These are phyloP conservation scores for Juncus inflexus DNA, from an alignment of 176 grass and related monocot species.

Conservation along the genomic window DNA sequence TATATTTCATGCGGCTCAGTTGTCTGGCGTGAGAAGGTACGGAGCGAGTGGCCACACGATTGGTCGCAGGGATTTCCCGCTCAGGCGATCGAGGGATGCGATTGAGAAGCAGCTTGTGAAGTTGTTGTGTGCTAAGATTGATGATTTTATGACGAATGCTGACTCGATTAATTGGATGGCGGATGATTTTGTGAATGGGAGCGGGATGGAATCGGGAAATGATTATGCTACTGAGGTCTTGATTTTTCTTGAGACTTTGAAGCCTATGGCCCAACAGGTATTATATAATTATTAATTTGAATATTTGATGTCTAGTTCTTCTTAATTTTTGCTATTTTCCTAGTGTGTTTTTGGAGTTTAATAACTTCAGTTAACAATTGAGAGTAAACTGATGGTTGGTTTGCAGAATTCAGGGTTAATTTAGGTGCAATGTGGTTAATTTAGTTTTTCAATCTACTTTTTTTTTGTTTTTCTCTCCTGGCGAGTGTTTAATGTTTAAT, in stretches of 20 bases:
- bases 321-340: no score
- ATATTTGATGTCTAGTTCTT: no score
- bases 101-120: conserved; percentile 58
- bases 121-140: conserved; percentile 56
- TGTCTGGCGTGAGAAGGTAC: conserved; percentile 60
- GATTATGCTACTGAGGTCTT: conserved; percentile 89
- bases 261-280: conserved; percentile 79
- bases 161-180: conserved; percentile 86
- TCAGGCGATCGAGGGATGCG: conserved; percentile 69
- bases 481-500: no score
- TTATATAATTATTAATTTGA: conserved; percentile 7
- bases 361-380: no score
- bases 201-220: conserved; percentile 66
- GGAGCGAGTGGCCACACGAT: conserved; percentile 48
- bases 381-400: no score
- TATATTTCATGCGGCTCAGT: conserved; percentile 75
- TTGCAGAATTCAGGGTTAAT: no score
- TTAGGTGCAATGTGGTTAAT: no score
- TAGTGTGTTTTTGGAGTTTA: no score
- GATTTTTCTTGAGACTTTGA: conserved; percentile 86
- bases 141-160: conserved; percentile 67
- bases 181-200: conserved; percentile 78
- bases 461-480: no score
- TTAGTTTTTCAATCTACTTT: no score
- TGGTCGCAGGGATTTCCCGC: conserved; percentile 67